A percentile compares a stretch with the other conserved stretches of the same genome.
These are phyloP conservation scores for Malus hybrid DNA, from an alignment of 331 rosid genomes.

Conservation along the genomic window DNA sequence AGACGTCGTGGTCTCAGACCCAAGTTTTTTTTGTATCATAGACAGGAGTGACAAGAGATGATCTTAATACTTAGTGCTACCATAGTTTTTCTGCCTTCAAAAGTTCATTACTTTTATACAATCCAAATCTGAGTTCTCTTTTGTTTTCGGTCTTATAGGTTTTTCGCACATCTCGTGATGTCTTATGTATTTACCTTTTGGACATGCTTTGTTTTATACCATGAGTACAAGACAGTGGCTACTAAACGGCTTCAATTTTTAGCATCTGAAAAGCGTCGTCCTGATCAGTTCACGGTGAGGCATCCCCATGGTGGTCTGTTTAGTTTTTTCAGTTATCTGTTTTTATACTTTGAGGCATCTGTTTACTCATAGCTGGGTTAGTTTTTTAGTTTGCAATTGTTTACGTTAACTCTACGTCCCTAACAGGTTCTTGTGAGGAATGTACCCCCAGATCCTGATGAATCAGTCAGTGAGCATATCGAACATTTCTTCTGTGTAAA, in stretches of 20 bases:
- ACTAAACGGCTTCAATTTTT: constrained; percentile 65
- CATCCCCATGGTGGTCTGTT: not conserved
- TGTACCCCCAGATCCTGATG: constrained; percentile 89
- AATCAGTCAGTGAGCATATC: constrained; percentile 76
- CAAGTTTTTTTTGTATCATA: no score
- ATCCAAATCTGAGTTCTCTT: not conserved
- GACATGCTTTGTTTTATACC: constrained; percentile 74
- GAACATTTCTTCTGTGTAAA: constrained; percentile 93
- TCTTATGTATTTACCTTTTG: constrained; percentile 70
- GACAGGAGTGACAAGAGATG: no score
- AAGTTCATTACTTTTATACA: not conserved
- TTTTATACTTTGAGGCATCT: no score
- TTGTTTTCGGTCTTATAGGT: constrained; percentile 39
- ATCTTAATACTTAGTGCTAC: not conserved
- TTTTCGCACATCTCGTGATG: constrained; percentile 74
- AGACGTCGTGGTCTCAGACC: no score
- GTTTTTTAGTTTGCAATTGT: not conserved
- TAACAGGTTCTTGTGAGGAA: constrained; percentile 78
- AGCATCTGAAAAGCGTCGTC: constrained; percentile 71
- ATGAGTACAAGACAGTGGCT: constrained; percentile 58
- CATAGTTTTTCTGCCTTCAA: not conserved
- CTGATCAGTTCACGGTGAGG: constrained; percentile 82
- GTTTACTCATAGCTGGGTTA: not conserved
- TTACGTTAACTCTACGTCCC: constrained; percentile 9
- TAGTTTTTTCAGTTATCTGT: not conserved